Conservation (phyloP, 257 asterid species). For the Capsicum chinense region DNA sequence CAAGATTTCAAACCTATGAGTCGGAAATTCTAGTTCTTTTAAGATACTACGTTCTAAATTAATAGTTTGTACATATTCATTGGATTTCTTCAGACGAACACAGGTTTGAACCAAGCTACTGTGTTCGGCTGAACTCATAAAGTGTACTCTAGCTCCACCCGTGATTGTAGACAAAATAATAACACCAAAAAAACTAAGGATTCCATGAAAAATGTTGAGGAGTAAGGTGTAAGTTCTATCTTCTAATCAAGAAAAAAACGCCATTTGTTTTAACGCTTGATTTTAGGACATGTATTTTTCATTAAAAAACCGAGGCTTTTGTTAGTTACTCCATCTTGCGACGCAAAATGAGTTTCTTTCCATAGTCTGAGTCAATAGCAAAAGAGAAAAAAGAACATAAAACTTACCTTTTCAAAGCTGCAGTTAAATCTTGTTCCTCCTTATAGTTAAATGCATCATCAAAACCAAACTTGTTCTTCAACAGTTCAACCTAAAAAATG, state of each 20-base stretch:
- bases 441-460: slow-evolving; percentile 57
- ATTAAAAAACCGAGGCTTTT: background rate
- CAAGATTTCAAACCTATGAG: no score
- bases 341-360: background rate
- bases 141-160: no score
- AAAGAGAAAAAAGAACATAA: background rate
- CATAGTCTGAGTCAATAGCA: no score
- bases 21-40: no score
- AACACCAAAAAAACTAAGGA: background rate
- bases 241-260: no score
- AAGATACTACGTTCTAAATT: no score
- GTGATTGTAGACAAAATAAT: background rate
- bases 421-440: slow-evolving; percentile 45
- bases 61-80: no score
- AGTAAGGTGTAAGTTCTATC: background rate
- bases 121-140: no score
- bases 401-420: slow-evolving; percentile 47
- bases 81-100: no score
- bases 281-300: no score
- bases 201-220: background rate
- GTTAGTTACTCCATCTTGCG: background rate
- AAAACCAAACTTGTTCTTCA: slow-evolving; percentile 52
- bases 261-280: no score
- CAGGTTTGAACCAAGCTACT: no score
- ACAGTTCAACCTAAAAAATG: slow-evolving; percentile 42